These are phyloP conservation scores for Saxophila tyrrhenica DNA, from an alignment of 495 filamentous ascomycete species.

Conservation along the genomic window DNA sequence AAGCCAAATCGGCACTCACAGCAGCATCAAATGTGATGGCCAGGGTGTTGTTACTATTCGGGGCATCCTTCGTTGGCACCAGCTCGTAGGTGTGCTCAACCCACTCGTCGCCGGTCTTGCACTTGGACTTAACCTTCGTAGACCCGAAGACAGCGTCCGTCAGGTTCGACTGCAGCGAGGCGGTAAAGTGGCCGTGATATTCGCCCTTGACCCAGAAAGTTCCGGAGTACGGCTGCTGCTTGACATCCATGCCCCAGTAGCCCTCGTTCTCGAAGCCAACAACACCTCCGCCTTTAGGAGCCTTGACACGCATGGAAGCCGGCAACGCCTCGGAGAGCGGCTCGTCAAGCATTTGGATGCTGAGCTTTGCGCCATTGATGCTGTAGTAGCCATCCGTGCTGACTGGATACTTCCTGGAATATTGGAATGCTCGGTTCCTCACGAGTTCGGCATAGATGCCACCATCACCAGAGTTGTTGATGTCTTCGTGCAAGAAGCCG, in stretches of 20 bases:
- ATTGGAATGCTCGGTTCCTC: slow-evolving; percentile 59
- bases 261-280: slow-evolving; percentile 23
- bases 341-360: slow-evolving; percentile 12
- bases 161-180: slow-evolving; percentile 35
- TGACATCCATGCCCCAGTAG: slow-evolving; percentile 7
- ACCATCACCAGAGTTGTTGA: slow-evolving; percentile 64
- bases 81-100: slow-evolving; percentile 33
- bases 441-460: slow-evolving; percentile 66
- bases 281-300: slow-evolving; percentile 11
- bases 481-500: slow-evolving; percentile 39
- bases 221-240: slow-evolving; percentile 20
- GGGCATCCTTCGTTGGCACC: slow-evolving; percentile 26
- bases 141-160: slow-evolving; percentile 38
- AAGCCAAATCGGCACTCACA: neutral
- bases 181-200: slow-evolving; percentile 4
- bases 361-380: slow-evolving; percentile 12
- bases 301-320: slow-evolving; percentile 10
- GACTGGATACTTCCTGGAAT: slow-evolving; percentile 12
- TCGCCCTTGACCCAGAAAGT: slow-evolving; percentile 26
- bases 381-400: slow-evolving; percentile 12
- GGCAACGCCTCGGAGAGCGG: slow-evolving; percentile 20
- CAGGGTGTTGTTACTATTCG: slow-evolving; percentile 26
- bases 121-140: slow-evolving; percentile 28
- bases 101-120: slow-evolving; percentile 29
- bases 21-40: slow-evolving; percentile 25